Conservation (phyloP, 139 green algal species). For the Coelastrella sp. region DNA sequence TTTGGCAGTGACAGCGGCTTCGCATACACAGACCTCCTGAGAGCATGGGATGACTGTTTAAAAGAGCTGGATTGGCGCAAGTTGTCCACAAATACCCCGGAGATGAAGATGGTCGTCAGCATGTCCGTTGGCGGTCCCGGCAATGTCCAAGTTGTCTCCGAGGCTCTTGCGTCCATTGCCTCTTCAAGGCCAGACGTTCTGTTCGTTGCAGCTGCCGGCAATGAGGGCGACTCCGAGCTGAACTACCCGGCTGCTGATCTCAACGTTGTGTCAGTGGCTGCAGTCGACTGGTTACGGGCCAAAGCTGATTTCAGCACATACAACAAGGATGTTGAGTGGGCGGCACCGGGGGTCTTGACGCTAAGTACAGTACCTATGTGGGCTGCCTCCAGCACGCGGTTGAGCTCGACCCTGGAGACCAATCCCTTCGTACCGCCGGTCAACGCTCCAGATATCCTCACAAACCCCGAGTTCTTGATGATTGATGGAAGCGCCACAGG, state of each 20-base stretch:
- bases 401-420: neutral
- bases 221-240: neutral
- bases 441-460: neutral
- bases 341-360: neutral
- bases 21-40: neutral
- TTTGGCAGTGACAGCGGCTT: neutral
- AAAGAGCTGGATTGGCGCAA: neutral
- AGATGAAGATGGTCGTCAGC: conserved; percentile 20
- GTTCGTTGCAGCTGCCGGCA: neutral
- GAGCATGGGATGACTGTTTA: conserved; percentile 1
- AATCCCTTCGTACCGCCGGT: neutral
- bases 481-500: neutral
- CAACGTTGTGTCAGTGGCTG: conserved; percentile 2
- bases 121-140: neutral
- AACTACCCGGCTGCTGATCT: neutral
- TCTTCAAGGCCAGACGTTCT: neutral
- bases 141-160: neutral
- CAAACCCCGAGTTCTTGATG: neutral
- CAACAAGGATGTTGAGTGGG: conserved; percentile 2
- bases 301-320: neutral
- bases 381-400: neutral
- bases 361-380: conserved; percentile 13
- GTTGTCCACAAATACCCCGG: neutral
- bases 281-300: neutral
- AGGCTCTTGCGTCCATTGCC: neutral